Conservation (phyloP, 2,329 filamentous ascomycete species). For the Daldinia sp. region DNA sequence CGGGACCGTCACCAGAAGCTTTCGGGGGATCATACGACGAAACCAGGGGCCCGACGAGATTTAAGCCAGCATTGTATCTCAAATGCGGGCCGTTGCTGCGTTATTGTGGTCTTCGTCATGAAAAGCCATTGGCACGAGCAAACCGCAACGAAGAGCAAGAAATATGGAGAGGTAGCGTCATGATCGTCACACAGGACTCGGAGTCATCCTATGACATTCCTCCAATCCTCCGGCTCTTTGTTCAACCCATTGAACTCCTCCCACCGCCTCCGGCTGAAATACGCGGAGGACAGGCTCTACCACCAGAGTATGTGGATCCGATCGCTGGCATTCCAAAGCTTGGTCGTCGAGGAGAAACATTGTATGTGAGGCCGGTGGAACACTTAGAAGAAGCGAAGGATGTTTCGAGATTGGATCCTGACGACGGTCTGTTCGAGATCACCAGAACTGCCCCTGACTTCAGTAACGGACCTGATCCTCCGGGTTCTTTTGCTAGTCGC, state of each 20-base stretch:
- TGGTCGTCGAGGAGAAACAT: slow-evolving; percentile 81
- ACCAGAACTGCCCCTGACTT: slow-evolving; percentile 63
- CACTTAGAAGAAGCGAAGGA: slow-evolving; percentile 81
- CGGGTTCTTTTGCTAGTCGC: slow-evolving; percentile 63
- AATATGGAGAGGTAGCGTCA: slow-evolving; percentile 90
- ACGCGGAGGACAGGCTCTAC: slow-evolving; percentile 68
- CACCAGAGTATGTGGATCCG: slow-evolving; percentile 87
- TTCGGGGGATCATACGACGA: slow-evolving; percentile 76
- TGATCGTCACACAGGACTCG: slow-evolving; percentile 92
- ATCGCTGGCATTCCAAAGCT: slow-evolving; percentile 88
- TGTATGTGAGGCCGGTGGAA: slow-evolving; percentile 91
- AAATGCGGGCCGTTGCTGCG: slow-evolving; percentile 91
- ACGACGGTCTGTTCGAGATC: slow-evolving; percentile 82
- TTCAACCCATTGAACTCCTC: slow-evolving; percentile 83
- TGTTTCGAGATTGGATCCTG: slow-evolving; percentile 79
- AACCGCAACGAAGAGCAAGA: slow-evolving; percentile 62
- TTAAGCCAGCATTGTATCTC: slow-evolving; percentile 83
- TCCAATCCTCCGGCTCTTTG: slow-evolving; percentile 84
- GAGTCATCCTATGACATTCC: slow-evolving; percentile 82
- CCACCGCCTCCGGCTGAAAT: slow-evolving; percentile 79
- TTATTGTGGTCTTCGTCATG: slow-evolving; percentile 82
- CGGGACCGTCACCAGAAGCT: slow-evolving; percentile 64
- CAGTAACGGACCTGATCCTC: slow-evolving; percentile 56
- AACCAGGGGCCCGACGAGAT: slow-evolving; percentile 70
- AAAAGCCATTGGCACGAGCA: slow-evolving; percentile 58